Evolutionary conservation across 345 rosid genomes (phyloP).

Genomic region (Brassica juncea): DNA sequence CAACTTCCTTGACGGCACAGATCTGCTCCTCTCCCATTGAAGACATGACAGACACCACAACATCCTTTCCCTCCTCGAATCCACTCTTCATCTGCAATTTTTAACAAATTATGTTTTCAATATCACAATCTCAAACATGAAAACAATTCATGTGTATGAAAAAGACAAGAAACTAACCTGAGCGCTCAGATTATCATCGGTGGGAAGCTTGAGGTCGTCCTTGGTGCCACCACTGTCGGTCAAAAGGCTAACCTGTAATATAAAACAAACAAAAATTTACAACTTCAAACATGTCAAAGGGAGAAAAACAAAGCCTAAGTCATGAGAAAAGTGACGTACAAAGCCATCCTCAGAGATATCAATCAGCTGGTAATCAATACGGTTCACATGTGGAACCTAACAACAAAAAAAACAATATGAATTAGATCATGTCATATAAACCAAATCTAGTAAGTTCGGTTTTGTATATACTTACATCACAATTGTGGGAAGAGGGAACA

Average conservation of each 20-base stretch:
- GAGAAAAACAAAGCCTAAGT: too few species aligned
- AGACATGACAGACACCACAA: constrained; percentile 78
- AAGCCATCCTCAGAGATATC: constrained; percentile 83
- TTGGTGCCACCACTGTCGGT: constrained; percentile 70
- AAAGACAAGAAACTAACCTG: constrained; percentile 47
- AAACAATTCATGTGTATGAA: background rate
- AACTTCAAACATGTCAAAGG: too few species aligned
- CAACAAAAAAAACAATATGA: background rate
- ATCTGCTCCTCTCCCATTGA: constrained; percentile 97
- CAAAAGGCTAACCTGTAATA: constrained; percentile 60
- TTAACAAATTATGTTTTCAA: background rate
- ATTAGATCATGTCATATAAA: constrained; percentile 6
- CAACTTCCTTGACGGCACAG: constrained; percentile 79
- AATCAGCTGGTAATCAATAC: constrained; percentile 75
- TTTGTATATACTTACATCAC: constrained; percentile 51
- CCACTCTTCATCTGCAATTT: constrained; percentile 65
- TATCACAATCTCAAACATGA: background rate
- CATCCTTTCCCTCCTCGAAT: constrained; percentile 72
- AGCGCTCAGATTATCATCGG: constrained; percentile 59
- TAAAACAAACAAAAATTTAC: background rate
- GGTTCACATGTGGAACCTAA: constrained; percentile 74
- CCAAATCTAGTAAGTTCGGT: background rate
- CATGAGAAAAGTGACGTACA: constrained; percentile 40
- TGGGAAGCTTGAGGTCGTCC: constrained; percentile 80
- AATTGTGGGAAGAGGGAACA: constrained; percentile 89